These are phyloP conservation scores for Trichoderma sp. DNA, from an alignment of 2,329 filamentous ascomycete species.

Conservation along the genomic window DNA sequence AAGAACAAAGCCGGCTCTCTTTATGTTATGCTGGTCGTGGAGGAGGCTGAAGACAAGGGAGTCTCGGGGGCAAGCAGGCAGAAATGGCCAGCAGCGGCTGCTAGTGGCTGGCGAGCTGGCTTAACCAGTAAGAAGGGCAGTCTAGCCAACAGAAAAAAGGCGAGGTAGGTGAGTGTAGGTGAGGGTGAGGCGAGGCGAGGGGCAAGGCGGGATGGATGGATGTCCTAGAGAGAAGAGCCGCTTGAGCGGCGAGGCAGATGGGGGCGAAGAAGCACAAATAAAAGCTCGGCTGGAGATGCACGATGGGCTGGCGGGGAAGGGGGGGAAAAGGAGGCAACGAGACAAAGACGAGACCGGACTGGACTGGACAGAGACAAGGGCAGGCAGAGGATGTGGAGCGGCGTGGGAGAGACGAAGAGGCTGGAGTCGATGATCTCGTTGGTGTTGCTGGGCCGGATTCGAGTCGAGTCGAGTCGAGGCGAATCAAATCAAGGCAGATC, in stretches of 20 bases:
- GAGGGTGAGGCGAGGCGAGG: constrained; percentile 14
- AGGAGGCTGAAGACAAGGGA: background rate
- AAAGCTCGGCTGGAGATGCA: constrained; percentile 1
- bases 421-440: constrained; percentile 7
- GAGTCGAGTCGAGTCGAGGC: background rate
- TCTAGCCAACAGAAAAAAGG: background rate
- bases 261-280: constrained; percentile 18
- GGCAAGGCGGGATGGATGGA: background rate
- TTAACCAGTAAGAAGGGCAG: background rate
- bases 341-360: background rate
- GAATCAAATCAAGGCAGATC: background rate
- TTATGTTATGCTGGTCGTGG: background rate
- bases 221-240: background rate
- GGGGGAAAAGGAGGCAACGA: background rate
- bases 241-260: constrained; percentile 13
- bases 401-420: constrained; percentile 2
- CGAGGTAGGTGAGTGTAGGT: background rate
- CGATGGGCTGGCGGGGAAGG: background rate
- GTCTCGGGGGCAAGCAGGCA: background rate
- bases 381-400: constrained; percentile 9
- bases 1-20: background rate
- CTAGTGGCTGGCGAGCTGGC: background rate
- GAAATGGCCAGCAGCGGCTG: background rate
- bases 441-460: background rate
- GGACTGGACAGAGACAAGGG: background rate